These are phyloP conservation scores for Ophiostoma quercus DNA, from an alignment of 2,329 filamentous ascomycete genomes.

Conservation along the genomic window DNA sequence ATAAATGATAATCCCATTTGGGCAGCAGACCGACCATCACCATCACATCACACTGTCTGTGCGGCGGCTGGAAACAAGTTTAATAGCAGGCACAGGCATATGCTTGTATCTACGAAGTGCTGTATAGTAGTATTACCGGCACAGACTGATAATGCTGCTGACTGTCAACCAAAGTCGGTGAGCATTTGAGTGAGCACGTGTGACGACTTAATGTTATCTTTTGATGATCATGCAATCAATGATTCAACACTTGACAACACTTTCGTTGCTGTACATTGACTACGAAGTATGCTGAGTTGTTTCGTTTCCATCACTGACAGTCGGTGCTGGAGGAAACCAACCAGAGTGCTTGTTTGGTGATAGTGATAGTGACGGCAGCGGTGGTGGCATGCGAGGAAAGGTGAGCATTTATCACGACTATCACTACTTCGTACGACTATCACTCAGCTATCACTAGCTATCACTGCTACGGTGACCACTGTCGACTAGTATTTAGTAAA, in stretches of 20 bases:
- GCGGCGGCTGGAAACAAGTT: background rate
- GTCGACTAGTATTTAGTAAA: no score
- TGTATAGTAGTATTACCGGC: background rate
- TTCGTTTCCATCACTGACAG: background rate
- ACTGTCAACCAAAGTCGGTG: background rate
- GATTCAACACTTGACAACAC: background rate
- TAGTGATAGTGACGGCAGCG: slow-evolving; percentile 10
- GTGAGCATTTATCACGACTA: no score
- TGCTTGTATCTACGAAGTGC: no score
- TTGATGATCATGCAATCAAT: no score
- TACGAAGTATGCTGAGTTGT: background rate
- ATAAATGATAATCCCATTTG: background rate
- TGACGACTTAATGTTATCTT: background rate
- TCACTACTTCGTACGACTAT: no score
- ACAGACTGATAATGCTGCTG: no score
- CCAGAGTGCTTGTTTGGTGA: slow-evolving; percentile 5
- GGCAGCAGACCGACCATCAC: background rate
- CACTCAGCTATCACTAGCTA: background rate
- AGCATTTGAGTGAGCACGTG: background rate
- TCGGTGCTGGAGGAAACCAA: background rate
- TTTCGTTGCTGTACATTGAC: background rate
- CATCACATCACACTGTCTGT: slow-evolving; percentile 6
- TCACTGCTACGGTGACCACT: background rate
- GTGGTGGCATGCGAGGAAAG: background rate
- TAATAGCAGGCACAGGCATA: no score